Conservation (phyloP, 805 yeast species). For the Nakazawaea sp. region DNA sequence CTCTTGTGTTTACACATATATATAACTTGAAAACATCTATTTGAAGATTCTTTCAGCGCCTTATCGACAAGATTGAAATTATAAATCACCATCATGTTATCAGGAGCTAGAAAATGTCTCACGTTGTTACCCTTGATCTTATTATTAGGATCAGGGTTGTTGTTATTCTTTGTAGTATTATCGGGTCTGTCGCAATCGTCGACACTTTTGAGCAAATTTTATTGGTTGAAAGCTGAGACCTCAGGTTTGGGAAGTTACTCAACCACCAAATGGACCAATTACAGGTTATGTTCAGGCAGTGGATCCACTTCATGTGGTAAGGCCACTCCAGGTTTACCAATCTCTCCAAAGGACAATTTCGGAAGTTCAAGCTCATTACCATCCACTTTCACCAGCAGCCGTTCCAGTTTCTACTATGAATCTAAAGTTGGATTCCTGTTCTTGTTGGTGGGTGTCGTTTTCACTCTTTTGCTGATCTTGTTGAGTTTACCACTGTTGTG, state of each 20-base stretch:
- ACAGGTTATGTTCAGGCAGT: conserved; percentile 48
- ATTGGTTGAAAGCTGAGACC: conserved; percentile 79
- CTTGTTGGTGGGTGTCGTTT: conserved; percentile 47
- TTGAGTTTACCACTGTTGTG: conserved; percentile 3
- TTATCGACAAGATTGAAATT: no score
- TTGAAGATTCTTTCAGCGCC: no score
- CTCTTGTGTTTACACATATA: no score
- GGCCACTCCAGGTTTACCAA: conserved; percentile 70
- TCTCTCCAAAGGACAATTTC: conserved; percentile 77
- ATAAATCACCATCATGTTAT: neutral
- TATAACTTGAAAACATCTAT: no score
- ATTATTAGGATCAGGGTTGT: conserved; percentile 8
- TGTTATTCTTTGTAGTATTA: conserved; percentile 53
- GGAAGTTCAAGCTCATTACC: conserved; percentile 46
- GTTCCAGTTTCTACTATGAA: conserved; percentile 55
- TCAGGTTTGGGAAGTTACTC: conserved; percentile 38
- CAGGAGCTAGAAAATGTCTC: conserved; percentile 3
- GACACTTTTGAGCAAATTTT: conserved; percentile 53
- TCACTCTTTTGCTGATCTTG: conserved; percentile 4
- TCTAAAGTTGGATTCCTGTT: conserved; percentile 63
- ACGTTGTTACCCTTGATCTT: conserved; percentile 7
- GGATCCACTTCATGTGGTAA: conserved; percentile 41
- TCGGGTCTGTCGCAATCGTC: conserved; percentile 52
- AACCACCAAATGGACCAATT: conserved; percentile 74
- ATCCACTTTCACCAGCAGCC: conserved; percentile 39